Conservation (phyloP, 1,284 basidiomycete genomes). For the Malassezia caprae region DNA sequence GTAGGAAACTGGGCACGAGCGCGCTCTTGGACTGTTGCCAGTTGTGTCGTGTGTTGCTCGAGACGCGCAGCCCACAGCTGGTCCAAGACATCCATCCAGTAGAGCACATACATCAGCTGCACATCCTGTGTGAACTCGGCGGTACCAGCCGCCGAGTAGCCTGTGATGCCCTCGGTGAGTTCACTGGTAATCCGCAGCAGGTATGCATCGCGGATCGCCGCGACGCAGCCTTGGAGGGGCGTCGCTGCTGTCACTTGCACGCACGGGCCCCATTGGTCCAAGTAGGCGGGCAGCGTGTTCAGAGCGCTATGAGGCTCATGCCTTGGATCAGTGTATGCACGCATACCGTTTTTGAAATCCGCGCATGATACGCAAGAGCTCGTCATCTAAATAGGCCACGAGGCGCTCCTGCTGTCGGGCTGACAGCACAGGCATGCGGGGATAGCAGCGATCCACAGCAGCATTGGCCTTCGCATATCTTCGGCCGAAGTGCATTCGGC, state of each 20-base stretch:
- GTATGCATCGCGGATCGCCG: conserved; percentile 28
- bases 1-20: conserved; percentile 1
- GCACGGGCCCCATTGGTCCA: conserved; percentile 22
- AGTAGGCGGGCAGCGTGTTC: conserved; percentile 21
- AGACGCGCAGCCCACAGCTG: conserved; percentile 33
- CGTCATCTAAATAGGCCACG: conserved; percentile 26
- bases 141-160: conserved; percentile 14
- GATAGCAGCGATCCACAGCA: background rate
- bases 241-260: conserved; percentile 26
- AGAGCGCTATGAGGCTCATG: conserved; percentile 22
- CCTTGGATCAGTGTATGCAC: background rate
- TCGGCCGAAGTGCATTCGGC: background rate
- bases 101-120: conserved; percentile 25
- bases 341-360: conserved; percentile 28
- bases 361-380: conserved; percentile 25
- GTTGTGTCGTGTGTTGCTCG: conserved; percentile 23
- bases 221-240: conserved; percentile 24
- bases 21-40: conserved; percentile 1
- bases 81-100: conserved; percentile 31
- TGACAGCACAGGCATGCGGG: conserved; percentile 11
- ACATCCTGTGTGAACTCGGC: background rate
- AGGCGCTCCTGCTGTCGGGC: conserved; percentile 30
- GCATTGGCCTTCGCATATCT: background rate
- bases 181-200: conserved; percentile 33
- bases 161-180: conserved; percentile 31